Conservation (phyloP, 371 early-diverging fungal genomes). For the Mucor irregularis region DNA sequence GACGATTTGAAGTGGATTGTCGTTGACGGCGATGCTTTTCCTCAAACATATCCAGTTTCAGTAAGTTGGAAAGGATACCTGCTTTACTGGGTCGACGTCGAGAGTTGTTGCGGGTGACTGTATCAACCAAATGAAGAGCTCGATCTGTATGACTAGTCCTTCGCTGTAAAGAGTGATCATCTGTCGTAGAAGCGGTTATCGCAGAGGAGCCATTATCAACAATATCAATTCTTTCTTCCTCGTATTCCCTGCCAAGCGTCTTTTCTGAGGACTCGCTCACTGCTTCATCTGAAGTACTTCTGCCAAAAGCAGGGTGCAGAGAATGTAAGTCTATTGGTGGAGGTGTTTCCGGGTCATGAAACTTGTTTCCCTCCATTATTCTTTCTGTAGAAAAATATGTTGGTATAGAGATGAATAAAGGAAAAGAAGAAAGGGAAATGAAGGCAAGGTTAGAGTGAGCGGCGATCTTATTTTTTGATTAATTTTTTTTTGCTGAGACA, state of each 20-base stretch:
- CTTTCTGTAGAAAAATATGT: too few relatives aligned
- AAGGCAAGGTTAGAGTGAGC: too few relatives aligned
- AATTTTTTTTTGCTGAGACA: too few relatives aligned
- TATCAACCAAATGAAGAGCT: conserved; percentile 31
- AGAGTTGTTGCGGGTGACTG: conserved; percentile 15
- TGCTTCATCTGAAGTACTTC: background rate
- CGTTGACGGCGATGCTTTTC: conserved; percentile 1
- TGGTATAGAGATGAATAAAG: background rate
- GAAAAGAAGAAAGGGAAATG: background rate
- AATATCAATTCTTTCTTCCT: background rate
- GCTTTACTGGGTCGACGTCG: conserved; percentile 33
- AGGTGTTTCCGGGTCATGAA: conserved; percentile 31
- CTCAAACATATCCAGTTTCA: conserved; percentile 38
- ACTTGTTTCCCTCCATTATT: conserved; percentile 29
- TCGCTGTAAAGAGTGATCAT: background rate
- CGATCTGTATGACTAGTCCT: conserved; percentile 24
- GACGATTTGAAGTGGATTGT: background rate
- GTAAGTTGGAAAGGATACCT: conserved; percentile 50
- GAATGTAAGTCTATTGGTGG: conserved; percentile 15
- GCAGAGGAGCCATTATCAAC: background rate
- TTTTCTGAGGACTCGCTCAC: background rate
- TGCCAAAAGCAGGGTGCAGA: background rate
- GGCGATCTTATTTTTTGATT: too few relatives aligned
- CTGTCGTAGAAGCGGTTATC: background rate
- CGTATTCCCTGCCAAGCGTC: background rate